These are phyloP conservation scores for Cercospora sojina DNA, from an alignment of 2,329 filamentous ascomycete genomes.

Conservation along the genomic window DNA sequence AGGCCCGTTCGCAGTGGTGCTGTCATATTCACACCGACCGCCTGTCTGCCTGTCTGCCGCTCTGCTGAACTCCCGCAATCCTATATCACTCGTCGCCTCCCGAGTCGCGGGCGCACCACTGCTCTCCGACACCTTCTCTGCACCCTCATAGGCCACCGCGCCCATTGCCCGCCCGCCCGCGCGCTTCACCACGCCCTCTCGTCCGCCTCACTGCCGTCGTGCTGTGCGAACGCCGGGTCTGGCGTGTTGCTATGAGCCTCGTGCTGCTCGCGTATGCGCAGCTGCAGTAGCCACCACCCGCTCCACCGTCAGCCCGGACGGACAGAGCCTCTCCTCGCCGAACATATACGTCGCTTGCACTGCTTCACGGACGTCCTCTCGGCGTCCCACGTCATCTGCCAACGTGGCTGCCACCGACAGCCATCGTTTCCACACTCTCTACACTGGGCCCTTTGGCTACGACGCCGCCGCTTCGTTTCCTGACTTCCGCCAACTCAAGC, in stretches of 20 bases:
- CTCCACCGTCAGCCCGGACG: neutral
- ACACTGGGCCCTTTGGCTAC: constrained; percentile 23
- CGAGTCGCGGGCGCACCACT: constrained; percentile 22
- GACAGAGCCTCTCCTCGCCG: constrained; percentile 6
- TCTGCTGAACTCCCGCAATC: neutral
- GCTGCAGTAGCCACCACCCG: constrained; percentile 8
- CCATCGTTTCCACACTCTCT: constrained; percentile 31
- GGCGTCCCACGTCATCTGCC: constrained; percentile 31
- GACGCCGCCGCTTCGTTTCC: constrained; percentile 13
- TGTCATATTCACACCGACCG: constrained; percentile 22
- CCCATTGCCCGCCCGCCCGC: constrained; percentile 9
- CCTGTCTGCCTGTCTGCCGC: neutral
- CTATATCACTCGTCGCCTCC: constrained; percentile 29
- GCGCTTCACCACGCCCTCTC: constrained; percentile 12
- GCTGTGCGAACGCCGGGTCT: neutral
- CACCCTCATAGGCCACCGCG: constrained; percentile 23
- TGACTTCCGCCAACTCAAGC: constrained; percentile 14
- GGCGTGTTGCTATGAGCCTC: constrained; percentile 11
- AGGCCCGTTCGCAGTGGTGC: constrained; percentile 18
- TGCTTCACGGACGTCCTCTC: constrained; percentile 13
- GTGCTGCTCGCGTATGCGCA: constrained; percentile 12
- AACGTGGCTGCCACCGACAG: constrained; percentile 37
- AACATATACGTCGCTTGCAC: neutral
- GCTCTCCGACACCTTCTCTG: constrained; percentile 18
- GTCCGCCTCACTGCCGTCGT: neutral